Percentiles rank a stretch among this genome's conserved stretches.
Evolutionary conservation across 805 yeast genomes (phyloP).

Genomic region (Candida arabinofermentans): DNA sequence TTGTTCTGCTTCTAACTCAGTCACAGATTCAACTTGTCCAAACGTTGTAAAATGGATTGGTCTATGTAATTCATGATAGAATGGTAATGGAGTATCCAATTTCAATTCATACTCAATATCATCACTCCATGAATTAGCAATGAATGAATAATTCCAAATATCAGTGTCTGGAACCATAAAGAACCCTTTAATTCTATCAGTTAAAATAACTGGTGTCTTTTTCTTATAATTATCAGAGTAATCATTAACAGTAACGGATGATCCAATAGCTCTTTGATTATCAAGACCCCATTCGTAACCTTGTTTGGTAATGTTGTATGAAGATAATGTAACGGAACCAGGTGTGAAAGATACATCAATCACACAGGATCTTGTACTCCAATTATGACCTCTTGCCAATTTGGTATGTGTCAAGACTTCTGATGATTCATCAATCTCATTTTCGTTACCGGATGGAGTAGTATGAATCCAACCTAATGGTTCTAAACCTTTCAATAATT

Average conservation of each 20-base stretch:
- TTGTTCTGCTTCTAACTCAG: slow-evolving; percentile 59
- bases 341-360: slow-evolving; percentile 70
- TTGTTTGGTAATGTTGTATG: slow-evolving; percentile 52
- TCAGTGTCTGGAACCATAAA: slow-evolving; percentile 82
- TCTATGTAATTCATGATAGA: slow-evolving; percentile 82
- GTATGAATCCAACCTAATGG: slow-evolving; percentile 96
- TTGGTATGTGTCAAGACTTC: slow-evolving; percentile 65
- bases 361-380: slow-evolving; percentile 47
- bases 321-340: slow-evolving; percentile 78
- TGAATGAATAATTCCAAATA: slow-evolving; percentile 88
- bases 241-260: slow-evolving; percentile 66
- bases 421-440: slow-evolving; percentile 55
- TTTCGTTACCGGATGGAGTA: slow-evolving; percentile 54
- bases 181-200: slow-evolving; percentile 74
- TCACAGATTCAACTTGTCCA: slow-evolving; percentile 53
- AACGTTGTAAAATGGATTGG: slow-evolving; percentile 83
- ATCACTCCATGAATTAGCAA: slow-evolving; percentile 78
- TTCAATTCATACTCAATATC: slow-evolving; percentile 59
- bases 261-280: slow-evolving; percentile 52
- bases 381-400: slow-evolving; percentile 32
- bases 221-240: slow-evolving; percentile 57
- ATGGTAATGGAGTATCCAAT: slow-evolving; percentile 74
- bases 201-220: slow-evolving; percentile 64
- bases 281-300: slow-evolving; percentile 78
- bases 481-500: slow-evolving; percentile 54